These are phyloP conservation scores for Neurospora sp. DNA, from an alignment of 495 filamentous ascomycete genomes.

Conservation along the genomic window DNA sequence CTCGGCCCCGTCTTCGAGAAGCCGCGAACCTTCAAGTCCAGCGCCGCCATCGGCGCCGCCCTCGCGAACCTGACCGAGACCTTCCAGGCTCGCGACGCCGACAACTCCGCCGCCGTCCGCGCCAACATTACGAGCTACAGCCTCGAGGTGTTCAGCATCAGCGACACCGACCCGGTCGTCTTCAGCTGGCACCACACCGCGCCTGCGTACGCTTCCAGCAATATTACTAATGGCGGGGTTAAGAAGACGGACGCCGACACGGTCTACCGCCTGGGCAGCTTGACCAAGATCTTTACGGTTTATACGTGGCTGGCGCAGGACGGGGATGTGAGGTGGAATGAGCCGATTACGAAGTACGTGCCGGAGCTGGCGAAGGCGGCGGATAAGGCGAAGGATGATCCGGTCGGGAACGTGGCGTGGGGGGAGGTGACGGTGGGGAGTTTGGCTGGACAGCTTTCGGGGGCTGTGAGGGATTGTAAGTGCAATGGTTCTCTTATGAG, in stretches of 20 bases:
- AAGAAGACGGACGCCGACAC: constrained; percentile 31
- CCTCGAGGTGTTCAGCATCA: constrained; percentile 41
- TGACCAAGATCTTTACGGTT: constrained; percentile 41
- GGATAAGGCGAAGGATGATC: constrained; percentile 22
- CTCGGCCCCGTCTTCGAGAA: constrained; percentile 39
- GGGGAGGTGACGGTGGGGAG: constrained; percentile 43
- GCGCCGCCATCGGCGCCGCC: constrained; percentile 22
- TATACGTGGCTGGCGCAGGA: constrained; percentile 36
- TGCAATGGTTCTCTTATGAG: constrained; percentile 2
- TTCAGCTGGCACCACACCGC: constrained; percentile 40
- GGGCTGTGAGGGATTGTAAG: constrained; percentile 37
- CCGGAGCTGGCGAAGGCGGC: constrained; percentile 40
- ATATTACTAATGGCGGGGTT: constrained; percentile 24
- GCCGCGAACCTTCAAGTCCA: constrained; percentile 26
- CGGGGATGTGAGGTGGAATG: constrained; percentile 31
- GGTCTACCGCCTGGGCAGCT: constrained; percentile 42
- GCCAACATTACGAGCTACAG: constrained; percentile 41
- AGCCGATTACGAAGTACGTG: constrained; percentile 41
- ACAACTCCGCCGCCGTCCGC: constrained; percentile 22
- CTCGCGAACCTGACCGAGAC: constrained; percentile 28
- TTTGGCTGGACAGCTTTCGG: constrained; percentile 43
- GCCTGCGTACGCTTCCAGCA: constrained; percentile 14
- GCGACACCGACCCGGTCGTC: constrained; percentile 25
- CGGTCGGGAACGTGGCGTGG: constrained; percentile 38
- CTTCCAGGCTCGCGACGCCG: constrained; percentile 21